Evolutionary conservation across 225 moss, liverwort and hornwort species (phyloP), one percentile per base, ranked within the genome.

Genomic region (Physcomitrellopsis africana): DNA sequence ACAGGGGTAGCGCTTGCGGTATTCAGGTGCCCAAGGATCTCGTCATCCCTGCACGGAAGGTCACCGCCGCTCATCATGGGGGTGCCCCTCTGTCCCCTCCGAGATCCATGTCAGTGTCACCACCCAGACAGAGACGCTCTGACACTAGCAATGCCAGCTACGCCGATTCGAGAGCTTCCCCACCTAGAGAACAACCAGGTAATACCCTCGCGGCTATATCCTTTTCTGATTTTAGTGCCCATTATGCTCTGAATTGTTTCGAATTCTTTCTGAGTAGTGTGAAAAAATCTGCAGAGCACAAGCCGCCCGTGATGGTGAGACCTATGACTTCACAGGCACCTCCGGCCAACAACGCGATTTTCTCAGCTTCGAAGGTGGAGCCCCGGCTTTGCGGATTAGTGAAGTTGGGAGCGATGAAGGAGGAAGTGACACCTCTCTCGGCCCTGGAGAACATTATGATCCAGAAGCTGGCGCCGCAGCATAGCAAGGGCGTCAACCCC

Each of bases 321-420:
- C 76, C 48, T n/a, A 67, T 75, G 12, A 8, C 42, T 23, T 23
- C 16, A 24, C 76, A 82, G 12, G 4, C 32, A 37, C 5, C 32
- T 49, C 49, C 49, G 32, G 7, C 32, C 7, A 37, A 2, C 32
- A 2, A 37, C 32, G 32, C 32, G 7, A 37, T 37, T 37, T 37
- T 89, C 67, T 86, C 87, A 9, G 82, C 79, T 23, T 52, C 60
- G 9, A 58, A 51, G 0, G 65, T 60, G 58, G 60, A 69, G 54
- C 76, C 88, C n/a, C 84, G 89, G 12, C 67, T 87, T 5, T 96
- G 94, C 45, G 96, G 96, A 0, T 56, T 96, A 1, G 64, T 90
- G 20, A 80, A 49, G 7, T 72, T 82, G 16, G 41, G 75, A 27
- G 4, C 14, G 1, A 60, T 79, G 16, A 71, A 69, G 1, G 72